phyloP scores from a whole-genome alignment of 306 rosid genomes.

The Medicago arabica region DNA sequence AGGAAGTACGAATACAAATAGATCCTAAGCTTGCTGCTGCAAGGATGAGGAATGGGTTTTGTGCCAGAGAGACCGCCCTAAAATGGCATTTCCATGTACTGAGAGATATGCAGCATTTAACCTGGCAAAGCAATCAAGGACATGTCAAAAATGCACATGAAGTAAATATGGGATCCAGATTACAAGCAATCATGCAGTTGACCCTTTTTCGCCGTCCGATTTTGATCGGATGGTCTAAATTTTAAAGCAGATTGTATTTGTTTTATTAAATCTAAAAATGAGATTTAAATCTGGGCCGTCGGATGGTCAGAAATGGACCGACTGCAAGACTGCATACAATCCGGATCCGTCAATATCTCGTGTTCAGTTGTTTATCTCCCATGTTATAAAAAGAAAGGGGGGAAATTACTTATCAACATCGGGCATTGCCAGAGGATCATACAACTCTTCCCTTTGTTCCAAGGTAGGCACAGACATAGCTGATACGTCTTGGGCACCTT shows the following conservation, averaged over 20 bases:
- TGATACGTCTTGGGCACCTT: slow-evolving; percentile 79
- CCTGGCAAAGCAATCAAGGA: slow-evolving; percentile 59
- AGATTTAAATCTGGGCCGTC: no score
- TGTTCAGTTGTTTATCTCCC: not conserved
- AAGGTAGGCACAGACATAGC: slow-evolving; percentile 58
- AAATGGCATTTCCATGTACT: slow-evolving; percentile 58
- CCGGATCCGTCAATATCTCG: no score
- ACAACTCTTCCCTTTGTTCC: slow-evolving; percentile 67
- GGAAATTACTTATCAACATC: slow-evolving; percentile 66
- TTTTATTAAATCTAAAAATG: no score
- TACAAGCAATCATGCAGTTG: no score
- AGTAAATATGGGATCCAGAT: not conserved
- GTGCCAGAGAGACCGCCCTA: slow-evolving; percentile 47
- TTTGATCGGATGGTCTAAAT: no score
- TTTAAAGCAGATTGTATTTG: no score
- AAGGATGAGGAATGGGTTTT: slow-evolving; percentile 33
- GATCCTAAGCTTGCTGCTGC: slow-evolving; percentile 45
- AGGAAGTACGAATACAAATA: slow-evolving; percentile 3
- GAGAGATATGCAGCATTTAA: slow-evolving; percentile 81
- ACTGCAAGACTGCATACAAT: no score
- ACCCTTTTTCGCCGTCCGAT: no score
- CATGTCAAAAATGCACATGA: slow-evolving; percentile 30
- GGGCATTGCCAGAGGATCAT: slow-evolving; percentile 80
- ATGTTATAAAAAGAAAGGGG: slow-evolving; percentile 9
- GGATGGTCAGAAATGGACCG: no score